Evolutionary conservation across 768 basidiomycete species (phyloP).

Genomic region (Naganishia onofrii): DNA sequence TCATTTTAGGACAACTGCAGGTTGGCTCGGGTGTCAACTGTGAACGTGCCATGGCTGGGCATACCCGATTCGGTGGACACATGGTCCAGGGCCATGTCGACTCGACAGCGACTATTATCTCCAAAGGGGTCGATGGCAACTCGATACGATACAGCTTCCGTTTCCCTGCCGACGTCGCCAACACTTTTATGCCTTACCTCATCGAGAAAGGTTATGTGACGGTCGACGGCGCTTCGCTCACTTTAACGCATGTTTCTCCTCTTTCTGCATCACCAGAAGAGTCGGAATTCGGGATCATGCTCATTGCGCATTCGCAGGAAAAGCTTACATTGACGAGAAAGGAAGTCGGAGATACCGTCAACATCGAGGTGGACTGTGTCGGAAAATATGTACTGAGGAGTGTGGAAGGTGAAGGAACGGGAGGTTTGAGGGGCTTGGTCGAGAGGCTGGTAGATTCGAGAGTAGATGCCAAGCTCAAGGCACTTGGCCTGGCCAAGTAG

Average conservation of each 20-base stretch:
- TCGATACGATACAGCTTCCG: slow-evolving; percentile 81
- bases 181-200: slow-evolving; percentile 72
- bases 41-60: slow-evolving; percentile 90
- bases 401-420: slow-evolving; percentile 33
- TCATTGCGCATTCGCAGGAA: slow-evolving; percentile 88
- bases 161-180: slow-evolving; percentile 59
- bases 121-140: slow-evolving; percentile 71
- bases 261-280: slow-evolving; percentile 53
- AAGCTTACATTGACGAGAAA: slow-evolving; percentile 80
- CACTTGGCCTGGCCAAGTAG: slow-evolving; percentile 7
- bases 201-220: slow-evolving; percentile 93
- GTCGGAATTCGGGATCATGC: slow-evolving; percentile 79
- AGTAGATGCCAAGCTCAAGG: slow-evolving; percentile 37
- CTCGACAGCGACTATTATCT: slow-evolving; percentile 72
- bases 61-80: slow-evolving; percentile 91
- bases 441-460: slow-evolving; percentile 45
- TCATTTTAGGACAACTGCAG: slow-evolving; percentile 12
- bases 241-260: slow-evolving; percentile 68
- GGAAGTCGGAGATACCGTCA: slow-evolving; percentile 72
- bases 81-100: slow-evolving; percentile 99
- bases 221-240: slow-evolving; percentile 90
- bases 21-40: slow-evolving; percentile 65
- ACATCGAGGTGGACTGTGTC: slow-evolving; percentile 68
- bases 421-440: slow-evolving; percentile 35
- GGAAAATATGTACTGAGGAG: slow-evolving; percentile 50